phyloP scores from a whole-genome alignment of 169 alveolate genomes.

The Plasmodium malariae region DNA sequence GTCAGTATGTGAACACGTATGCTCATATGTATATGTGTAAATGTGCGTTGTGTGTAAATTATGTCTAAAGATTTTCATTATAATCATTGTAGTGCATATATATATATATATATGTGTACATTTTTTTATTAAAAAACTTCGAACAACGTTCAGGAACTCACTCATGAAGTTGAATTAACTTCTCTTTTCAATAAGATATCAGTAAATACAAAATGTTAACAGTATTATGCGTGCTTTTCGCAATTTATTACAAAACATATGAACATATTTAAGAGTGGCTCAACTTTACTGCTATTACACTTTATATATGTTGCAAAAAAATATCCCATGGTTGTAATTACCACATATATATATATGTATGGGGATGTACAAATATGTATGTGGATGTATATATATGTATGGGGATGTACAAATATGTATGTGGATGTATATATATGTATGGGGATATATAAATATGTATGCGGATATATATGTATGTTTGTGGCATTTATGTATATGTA shows the following conservation, averaged over 20 bases:
- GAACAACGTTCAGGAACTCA: conserved; percentile 22
- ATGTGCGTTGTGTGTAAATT: too few species aligned
- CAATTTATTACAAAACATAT: too few species aligned
- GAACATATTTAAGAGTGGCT: too few species aligned
- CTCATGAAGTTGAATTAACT: conserved; percentile 42
- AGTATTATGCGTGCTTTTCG: too few species aligned
- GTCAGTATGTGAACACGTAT: too few species aligned
- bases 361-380: not conserved
- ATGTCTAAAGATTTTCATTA: too few species aligned
- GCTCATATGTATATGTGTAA: too few species aligned
- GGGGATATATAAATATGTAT: not conserved
- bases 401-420: not conserved
- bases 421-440: not conserved
- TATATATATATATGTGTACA: too few species aligned
- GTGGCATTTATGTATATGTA: too few species aligned
- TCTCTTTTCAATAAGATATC: conserved; percentile 68
- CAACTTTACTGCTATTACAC: too few species aligned
- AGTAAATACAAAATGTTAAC: conserved; percentile 20
- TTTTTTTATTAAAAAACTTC: not conserved
- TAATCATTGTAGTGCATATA: too few species aligned
- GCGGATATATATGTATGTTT: not conserved
- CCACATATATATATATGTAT: not conserved
- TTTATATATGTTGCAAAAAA: too few species aligned
- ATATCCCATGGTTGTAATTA: not conserved
- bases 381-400: not conserved